A percentile compares a stretch with the other conserved stretches of the same genome.
Conservation (phyloP, 371 early-diverging fungal species). For the Mucor saturninus region DNA sequence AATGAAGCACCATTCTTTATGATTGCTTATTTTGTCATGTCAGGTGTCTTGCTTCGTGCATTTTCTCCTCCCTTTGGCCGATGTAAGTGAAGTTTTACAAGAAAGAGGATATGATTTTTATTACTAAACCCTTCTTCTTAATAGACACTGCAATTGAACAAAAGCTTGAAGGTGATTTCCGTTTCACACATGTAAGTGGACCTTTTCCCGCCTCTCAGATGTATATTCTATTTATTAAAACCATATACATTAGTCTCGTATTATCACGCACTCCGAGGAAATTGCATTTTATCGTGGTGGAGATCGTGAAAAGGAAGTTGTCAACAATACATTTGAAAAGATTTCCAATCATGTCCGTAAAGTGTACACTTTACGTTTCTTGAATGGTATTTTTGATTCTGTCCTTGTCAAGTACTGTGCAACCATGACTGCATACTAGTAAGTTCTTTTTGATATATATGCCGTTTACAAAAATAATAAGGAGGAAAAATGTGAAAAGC, state of each 20-base stretch:
- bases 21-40: constrained; percentile 80
- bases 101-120: neutral
- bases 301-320: constrained; percentile 73
- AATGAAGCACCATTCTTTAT: constrained; percentile 77
- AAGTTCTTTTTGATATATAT: constrained; percentile 28
- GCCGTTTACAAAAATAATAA: neutral
- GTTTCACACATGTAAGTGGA: constrained; percentile 73
- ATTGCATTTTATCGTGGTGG: constrained; percentile 88
- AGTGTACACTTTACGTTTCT: constrained; percentile 77
- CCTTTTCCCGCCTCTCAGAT: too few species aligned
- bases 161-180: constrained; percentile 85
- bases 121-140: neutral
- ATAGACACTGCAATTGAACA: constrained; percentile 79
- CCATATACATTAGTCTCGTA: constrained; percentile 60
- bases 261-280: constrained; percentile 86
- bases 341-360: constrained; percentile 81
- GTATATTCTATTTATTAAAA: neutral
- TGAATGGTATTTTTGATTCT: constrained; percentile 82
- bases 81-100: constrained; percentile 48
- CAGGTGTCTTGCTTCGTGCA: constrained; percentile 75
- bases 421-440: constrained; percentile 87
- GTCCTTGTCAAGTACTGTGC: constrained; percentile 89
- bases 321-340: constrained; percentile 71
- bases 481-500: neutral
- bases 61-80: constrained; percentile 88